A percentile compares a stretch with the other conserved stretches of the same genome.
Evolutionary conservation across 257 asterid genomes (phyloP).

Genomic region (Ehretia macrophylla): DNA sequence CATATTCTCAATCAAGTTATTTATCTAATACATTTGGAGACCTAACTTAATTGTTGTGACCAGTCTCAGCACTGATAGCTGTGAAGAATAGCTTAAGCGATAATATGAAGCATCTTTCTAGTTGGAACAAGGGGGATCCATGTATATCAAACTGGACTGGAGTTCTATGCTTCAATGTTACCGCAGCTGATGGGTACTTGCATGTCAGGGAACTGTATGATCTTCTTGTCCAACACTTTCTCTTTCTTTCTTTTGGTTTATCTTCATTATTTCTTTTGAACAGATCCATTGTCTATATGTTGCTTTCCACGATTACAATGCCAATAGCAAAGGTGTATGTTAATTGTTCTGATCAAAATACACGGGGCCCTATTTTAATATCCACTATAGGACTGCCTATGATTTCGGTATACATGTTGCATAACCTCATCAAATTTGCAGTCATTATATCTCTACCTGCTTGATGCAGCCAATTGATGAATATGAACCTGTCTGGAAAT

Average conservation of each 20-base stretch:
- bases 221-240: conserved; percentile 1
- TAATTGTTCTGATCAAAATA: no score
- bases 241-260: not conserved
- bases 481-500: conserved; percentile 38
- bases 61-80: conserved; percentile 35
- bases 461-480: conserved; percentile 39
- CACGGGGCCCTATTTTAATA: no score
- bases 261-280: no score
- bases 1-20: not conserved
- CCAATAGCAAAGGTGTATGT: no score
- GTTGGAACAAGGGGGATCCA: conserved; percentile 42
- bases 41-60: not conserved
- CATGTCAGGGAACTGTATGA: conserved; percentile 43
- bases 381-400: no score
- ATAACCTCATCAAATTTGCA: not conserved
- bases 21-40: not conserved
- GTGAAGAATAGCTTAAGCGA: conserved; percentile 26
- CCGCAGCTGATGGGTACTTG: conserved; percentile 28
- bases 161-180: conserved; percentile 25
- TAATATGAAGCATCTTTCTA: conserved; percentile 20
- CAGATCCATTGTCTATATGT: no score
- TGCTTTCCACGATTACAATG: no score
- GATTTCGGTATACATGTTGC: no score
- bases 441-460: not conserved
- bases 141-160: conserved; percentile 49